These are phyloP conservation scores for Pyrenophora graminea DNA, from an alignment of 2,329 filamentous ascomycete genomes.

Conservation along the genomic window DNA sequence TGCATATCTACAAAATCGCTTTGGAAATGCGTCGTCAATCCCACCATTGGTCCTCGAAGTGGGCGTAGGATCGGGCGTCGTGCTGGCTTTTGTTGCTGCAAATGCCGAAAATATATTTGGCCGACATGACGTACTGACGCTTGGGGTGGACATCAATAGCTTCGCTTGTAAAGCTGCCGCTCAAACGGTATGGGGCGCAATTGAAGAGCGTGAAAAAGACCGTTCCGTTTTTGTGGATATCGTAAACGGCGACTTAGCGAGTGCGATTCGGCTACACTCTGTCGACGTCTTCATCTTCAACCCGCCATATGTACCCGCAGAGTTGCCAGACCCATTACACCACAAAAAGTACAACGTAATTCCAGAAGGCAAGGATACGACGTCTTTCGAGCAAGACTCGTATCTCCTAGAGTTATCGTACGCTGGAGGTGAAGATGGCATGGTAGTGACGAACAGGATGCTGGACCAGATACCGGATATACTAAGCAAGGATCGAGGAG, in stretches of 20 bases:
- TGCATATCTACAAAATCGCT: slow-evolving; percentile 68
- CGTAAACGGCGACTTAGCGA: slow-evolving; percentile 70
- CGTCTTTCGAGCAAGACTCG: slow-evolving; percentile 75
- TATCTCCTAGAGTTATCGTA: slow-evolving; percentile 84
- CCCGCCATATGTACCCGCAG: slow-evolving; percentile 92
- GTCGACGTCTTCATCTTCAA: slow-evolving; percentile 94
- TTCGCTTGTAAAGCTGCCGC: slow-evolving; percentile 79
- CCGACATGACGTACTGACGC: slow-evolving; percentile 67
- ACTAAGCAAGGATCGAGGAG: slow-evolving; percentile 67
- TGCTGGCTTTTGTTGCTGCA: slow-evolving; percentile 84
- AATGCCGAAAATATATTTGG: slow-evolving; percentile 76
- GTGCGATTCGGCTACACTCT: slow-evolving; percentile 60
- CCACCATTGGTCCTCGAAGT: slow-evolving; percentile 75
- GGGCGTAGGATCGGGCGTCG: slow-evolving; percentile 88
- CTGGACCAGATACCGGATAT: slow-evolving; percentile 69
- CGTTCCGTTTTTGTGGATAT: slow-evolving; percentile 64
- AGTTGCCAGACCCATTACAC: slow-evolving; percentile 63
- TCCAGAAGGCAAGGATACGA: slow-evolving; percentile 27
- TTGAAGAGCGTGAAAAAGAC: slow-evolving; percentile 38
- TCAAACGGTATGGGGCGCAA: slow-evolving; percentile 65
- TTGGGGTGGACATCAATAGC: slow-evolving; percentile 82
- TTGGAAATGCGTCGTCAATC: slow-evolving; percentile 46
- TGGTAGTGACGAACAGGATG: slow-evolving; percentile 87
- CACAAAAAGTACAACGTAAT: slow-evolving; percentile 40
- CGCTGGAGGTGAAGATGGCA: slow-evolving; percentile 85